phyloP scores from a whole-genome alignment of 495 filamentous ascomycete genomes.

The Parathielavia appendiculata region DNA sequence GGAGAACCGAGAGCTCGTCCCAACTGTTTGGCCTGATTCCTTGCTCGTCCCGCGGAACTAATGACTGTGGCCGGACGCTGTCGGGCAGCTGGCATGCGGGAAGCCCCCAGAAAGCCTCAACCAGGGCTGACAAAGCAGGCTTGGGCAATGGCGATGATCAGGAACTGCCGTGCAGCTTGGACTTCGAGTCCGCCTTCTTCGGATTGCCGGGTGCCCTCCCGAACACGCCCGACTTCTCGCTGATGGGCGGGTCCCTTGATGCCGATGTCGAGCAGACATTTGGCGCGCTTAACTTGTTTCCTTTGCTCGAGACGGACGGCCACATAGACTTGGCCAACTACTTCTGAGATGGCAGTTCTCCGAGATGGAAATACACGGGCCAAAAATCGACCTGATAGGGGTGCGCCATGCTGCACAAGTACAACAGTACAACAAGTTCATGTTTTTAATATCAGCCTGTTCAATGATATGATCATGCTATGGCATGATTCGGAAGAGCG shows the following conservation, averaged over 20 bases:
- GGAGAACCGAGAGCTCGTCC: constrained; percentile 40
- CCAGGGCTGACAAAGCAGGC: constrained; percentile 7
- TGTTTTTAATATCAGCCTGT: too few species aligned
- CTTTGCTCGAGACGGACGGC: constrained; percentile 40
- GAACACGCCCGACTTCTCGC: constrained; percentile 24
- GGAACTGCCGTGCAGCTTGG: constrained; percentile 22
- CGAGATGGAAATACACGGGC: too few species aligned
- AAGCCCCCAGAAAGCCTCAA: not conserved
- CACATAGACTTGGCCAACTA: constrained; percentile 44
- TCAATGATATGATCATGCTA: too few species aligned
- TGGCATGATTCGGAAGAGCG: too few species aligned
- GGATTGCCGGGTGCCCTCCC: constrained; percentile 23
- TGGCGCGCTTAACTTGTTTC: constrained; percentile 41
- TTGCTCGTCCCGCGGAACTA: not conserved
- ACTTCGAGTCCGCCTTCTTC: constrained; percentile 28
- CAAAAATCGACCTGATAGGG: not conserved
- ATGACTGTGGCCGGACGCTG: not conserved
- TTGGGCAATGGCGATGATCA: constrained; percentile 4
- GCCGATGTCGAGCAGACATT: constrained; percentile 35
- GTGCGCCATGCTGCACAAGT: too few species aligned
- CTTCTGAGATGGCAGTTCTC: constrained; percentile 22
- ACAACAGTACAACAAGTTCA: too few species aligned
- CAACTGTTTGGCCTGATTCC: constrained; percentile 42
- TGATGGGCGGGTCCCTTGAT: constrained; percentile 24
- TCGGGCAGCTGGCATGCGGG: not conserved